These are phyloP conservation scores for Cercospora sesami DNA, from an alignment of 2,329 filamentous ascomycete species.

Conservation along the genomic window DNA sequence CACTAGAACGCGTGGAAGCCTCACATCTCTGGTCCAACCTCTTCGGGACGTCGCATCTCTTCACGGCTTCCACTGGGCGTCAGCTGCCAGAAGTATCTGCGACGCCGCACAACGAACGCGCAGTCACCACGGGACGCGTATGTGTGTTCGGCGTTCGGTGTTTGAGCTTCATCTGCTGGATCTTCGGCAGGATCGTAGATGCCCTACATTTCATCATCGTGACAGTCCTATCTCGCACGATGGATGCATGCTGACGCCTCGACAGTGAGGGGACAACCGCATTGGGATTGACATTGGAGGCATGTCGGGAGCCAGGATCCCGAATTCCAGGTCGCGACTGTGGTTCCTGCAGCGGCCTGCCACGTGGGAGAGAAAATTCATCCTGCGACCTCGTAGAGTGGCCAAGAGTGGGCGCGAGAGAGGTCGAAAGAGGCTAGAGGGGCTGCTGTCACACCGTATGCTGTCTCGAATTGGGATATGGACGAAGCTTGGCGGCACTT, in stretches of 20 bases:
- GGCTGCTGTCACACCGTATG: not conserved
- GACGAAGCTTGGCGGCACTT: not conserved
- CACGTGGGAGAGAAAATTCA: not conserved
- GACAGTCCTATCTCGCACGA: not conserved
- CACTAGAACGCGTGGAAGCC: conserved; percentile 1
- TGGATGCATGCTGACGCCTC: conserved; percentile 1
- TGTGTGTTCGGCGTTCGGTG: not conserved
- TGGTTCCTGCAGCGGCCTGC: not conserved
- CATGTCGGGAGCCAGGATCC: not conserved
- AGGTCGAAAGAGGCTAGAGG: not conserved
- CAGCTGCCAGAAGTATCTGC: not conserved
- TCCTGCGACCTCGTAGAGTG: not conserved
- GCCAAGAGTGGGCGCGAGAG: not conserved
- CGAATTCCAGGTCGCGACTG: not conserved
- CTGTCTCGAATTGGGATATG: not conserved
- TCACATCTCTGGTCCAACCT: not conserved
- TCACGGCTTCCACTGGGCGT: not conserved
- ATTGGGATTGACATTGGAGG: not conserved
- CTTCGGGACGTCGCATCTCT: not conserved
- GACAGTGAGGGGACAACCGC: not conserved
- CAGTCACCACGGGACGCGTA: not conserved
- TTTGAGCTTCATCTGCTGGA: not conserved
- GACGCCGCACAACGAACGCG: not conserved
- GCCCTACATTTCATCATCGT: not conserved
- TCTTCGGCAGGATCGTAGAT: not conserved